Percentiles rank a stretch among this genome's conserved stretches.
These are phyloP conservation scores for Cicer pinnatifidum DNA, from an alignment of 306 rosid species.

Conservation along the genomic window DNA sequence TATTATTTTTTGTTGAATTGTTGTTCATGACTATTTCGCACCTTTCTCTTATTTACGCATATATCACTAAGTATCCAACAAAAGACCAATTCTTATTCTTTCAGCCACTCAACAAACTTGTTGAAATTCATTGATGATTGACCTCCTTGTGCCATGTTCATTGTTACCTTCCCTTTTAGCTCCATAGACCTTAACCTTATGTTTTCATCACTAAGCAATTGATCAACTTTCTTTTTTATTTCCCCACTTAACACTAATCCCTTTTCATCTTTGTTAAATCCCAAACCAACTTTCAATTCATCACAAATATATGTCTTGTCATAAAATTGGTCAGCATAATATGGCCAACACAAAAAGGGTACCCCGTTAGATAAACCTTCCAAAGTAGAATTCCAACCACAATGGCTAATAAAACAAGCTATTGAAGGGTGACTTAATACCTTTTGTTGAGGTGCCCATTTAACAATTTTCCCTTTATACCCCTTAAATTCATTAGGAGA, in stretches of 20 bases:
- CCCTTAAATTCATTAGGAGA: slow-evolving; percentile 41
- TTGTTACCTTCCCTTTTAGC: slow-evolving; percentile 11
- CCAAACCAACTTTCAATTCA: slow-evolving; percentile 55
- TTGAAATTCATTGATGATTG: slow-evolving; percentile 42
- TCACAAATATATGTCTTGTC: slow-evolving; percentile 48
- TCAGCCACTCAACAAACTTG: slow-evolving; percentile 52
- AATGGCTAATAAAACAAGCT: slow-evolving; percentile 58
- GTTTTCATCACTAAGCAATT: slow-evolving; percentile 40
- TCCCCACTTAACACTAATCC: slow-evolving; percentile 44
- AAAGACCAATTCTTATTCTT: slow-evolving; percentile 38
- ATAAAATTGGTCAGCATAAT: slow-evolving; percentile 46
- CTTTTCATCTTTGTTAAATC: slow-evolving; percentile 46
- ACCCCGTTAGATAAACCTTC: slow-evolving; percentile 57
- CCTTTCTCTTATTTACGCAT: slow-evolving; percentile 34
- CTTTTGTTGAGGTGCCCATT: slow-evolving; percentile 57
- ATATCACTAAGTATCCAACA: slow-evolving; percentile 34
- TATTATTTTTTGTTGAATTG: neutral
- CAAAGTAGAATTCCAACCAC: slow-evolving; percentile 60
- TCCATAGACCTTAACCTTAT: slow-evolving; percentile 40
- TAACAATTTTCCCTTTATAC: slow-evolving; percentile 40
- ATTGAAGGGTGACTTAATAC: slow-evolving; percentile 49
- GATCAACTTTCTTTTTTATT: slow-evolving; percentile 50
- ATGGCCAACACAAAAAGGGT: slow-evolving; percentile 64
- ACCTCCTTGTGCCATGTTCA: slow-evolving; percentile 34
- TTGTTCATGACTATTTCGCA: neutral